Evolutionary conservation across 2,329 filamentous ascomycete genomes (phyloP).

Genomic region (Coleophoma cylindrospora): DNA sequence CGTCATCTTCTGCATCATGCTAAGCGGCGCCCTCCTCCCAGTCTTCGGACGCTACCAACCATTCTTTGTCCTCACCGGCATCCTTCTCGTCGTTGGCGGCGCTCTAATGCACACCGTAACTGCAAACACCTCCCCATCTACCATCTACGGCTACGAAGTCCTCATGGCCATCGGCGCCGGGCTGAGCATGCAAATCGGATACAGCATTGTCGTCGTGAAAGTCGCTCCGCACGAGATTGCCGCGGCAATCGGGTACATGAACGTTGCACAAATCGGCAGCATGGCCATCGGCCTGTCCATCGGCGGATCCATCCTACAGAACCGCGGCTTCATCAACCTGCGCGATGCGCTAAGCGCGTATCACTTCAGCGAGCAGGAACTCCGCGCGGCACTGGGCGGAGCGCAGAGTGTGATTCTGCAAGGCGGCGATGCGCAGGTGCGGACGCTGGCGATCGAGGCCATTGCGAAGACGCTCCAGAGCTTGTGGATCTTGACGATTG

Average conservation of each 20-base stretch:
- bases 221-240: conserved; percentile 22
- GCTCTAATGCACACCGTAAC: conserved; percentile 20
- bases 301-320: conserved; percentile 30
- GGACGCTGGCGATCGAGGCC: background rate
- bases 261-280: conserved; percentile 25
- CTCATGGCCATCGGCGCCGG: conserved; percentile 34
- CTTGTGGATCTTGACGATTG: background rate
- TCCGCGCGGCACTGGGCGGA: conserved; percentile 17
- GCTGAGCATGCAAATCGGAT: conserved; percentile 24
- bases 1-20: conserved; percentile 32
- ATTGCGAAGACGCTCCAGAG: background rate
- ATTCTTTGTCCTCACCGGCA: conserved; percentile 27
- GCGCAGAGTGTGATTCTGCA: conserved; percentile 1
- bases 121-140: conserved; percentile 11
- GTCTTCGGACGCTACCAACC: conserved; percentile 23
- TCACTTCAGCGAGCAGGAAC: conserved; percentile 15
- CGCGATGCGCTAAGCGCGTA: conserved; percentile 14
- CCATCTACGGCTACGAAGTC: conserved; percentile 28
- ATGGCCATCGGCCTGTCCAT: conserved; percentile 27
- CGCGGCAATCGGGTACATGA: conserved; percentile 28
- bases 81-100: conserved; percentile 26
- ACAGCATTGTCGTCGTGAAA: conserved; percentile 27
- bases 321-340: conserved; percentile 13
- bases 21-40: conserved; percentile 33
- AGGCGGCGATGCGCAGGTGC: background rate